Percentiles rank a stretch among this genome's conserved stretches.
Conservation (phyloP, 192 early-diverging fungal species). For the Ambispora gerdemannii region DNA sequence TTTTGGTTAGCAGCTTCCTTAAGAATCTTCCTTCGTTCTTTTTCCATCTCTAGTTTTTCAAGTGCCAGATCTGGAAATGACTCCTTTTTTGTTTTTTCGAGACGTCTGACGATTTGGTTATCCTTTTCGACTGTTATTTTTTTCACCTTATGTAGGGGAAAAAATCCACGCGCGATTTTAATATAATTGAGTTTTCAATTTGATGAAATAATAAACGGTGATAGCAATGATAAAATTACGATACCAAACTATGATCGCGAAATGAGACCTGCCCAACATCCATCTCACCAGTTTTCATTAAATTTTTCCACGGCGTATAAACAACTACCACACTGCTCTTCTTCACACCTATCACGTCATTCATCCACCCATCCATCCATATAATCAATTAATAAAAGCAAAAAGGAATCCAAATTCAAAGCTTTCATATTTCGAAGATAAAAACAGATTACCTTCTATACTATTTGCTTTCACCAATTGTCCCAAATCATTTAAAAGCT, state of each 20-base stretch:
- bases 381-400: not conserved
- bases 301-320: slow-evolving; percentile 89
- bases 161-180: slow-evolving; percentile 7
- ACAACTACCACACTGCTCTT: slow-evolving; percentile 87
- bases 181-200: slow-evolving; percentile 2
- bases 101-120: slow-evolving; percentile 86
- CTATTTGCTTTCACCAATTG: slow-evolving; percentile 97
- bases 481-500: slow-evolving; percentile 77
- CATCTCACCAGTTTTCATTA: slow-evolving; percentile 92
- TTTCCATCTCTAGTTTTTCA: slow-evolving; percentile 63
- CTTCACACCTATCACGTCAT: slow-evolving; percentile 72
- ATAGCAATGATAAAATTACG: slow-evolving; percentile 9
- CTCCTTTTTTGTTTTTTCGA: slow-evolving; percentile 91
- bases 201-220: not conserved
- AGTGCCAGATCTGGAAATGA: slow-evolving; percentile 71
- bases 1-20: slow-evolving; percentile 35
- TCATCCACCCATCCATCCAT: not conserved
- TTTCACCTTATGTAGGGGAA: slow-evolving; percentile 57
- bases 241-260: slow-evolving; percentile 62
- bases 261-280: slow-evolving; percentile 96
- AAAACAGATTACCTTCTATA: slow-evolving; percentile 69
- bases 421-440: not conserved
- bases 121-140: slow-evolving; percentile 71
- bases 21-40: slow-evolving; percentile 35
- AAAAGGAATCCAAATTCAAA: not conserved